Conservation (phyloP, 148 eudicot species). For the Vaccinium corymbosum region DNA sequence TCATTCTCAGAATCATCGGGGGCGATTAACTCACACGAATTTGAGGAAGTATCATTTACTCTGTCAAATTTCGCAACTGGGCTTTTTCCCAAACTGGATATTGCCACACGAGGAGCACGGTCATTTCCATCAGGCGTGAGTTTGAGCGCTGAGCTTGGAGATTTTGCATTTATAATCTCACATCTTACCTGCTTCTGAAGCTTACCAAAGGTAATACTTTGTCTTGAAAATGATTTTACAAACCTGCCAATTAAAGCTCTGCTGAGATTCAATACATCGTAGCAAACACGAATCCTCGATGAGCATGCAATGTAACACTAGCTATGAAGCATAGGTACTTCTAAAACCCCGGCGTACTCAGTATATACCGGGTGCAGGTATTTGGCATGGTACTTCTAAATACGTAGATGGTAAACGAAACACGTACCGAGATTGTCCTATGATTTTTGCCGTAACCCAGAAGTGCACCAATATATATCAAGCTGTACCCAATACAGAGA, state of each 20-base stretch:
- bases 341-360: too few relatives aligned
- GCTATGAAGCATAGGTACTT: too few relatives aligned
- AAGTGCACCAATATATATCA: too few relatives aligned
- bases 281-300: neutral
- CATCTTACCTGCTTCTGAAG: constrained; percentile 69
- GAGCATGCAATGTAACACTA: constrained; percentile 6
- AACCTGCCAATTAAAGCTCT: constrained; percentile 50
- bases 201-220: constrained; percentile 71
- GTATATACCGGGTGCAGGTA: too few relatives aligned
- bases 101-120: constrained; percentile 21
- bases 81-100: constrained; percentile 17
- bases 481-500: too few relatives aligned
- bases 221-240: constrained; percentile 51
- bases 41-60: constrained; percentile 13
- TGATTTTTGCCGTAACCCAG: too few relatives aligned
- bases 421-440: too few relatives aligned
- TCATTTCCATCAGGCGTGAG: constrained; percentile 12
- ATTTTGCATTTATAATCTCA: constrained; percentile 47
- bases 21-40: constrained; percentile 26
- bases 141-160: constrained; percentile 16
- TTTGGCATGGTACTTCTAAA: too few relatives aligned
- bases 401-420: too few relatives aligned
- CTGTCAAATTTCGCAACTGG: constrained; percentile 25
- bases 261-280: neutral
- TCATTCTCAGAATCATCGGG: constrained; percentile 27